These are phyloP conservation scores for Nyctanthes arbortristis DNA, from an alignment of 257 asterid genomes.

Conservation along the genomic window DNA sequence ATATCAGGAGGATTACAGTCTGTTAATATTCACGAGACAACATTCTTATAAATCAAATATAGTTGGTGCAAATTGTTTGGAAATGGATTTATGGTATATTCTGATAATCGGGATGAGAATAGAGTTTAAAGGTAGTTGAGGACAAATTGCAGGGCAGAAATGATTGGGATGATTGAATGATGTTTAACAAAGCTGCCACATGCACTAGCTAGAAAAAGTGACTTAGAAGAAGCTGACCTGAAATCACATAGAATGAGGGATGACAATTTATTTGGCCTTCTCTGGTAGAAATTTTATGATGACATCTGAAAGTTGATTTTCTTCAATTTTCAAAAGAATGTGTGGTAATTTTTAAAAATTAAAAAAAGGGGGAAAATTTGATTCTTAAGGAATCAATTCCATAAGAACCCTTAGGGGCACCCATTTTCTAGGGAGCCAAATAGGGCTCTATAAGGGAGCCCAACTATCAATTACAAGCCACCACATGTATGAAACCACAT, in stretches of 20 bases:
- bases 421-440: too few species aligned
- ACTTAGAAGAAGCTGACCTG: neutral
- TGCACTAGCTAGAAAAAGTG: neutral
- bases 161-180: neutral
- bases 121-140: neutral
- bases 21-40: neutral
- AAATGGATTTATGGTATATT: neutral
- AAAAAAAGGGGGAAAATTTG: too few species aligned
- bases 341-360: too few species aligned
- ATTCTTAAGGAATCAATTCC: too few species aligned
- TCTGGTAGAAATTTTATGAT: neutral
- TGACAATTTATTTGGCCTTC: neutral
- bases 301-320: neutral
- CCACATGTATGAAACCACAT: too few species aligned
- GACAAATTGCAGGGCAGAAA: neutral
- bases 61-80: neutral
- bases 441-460: too few species aligned
- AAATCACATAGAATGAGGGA: neutral
- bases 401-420: too few species aligned
- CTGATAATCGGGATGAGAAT: neutral
- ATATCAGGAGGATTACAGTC: too few species aligned
- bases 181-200: neutral
- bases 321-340: too few species aligned
- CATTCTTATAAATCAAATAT: neutral
- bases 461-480: too few species aligned